Evolutionary conservation across 1,284 basidiomycete species (phyloP).

Genomic region (Meira miltonrushii): DNA sequence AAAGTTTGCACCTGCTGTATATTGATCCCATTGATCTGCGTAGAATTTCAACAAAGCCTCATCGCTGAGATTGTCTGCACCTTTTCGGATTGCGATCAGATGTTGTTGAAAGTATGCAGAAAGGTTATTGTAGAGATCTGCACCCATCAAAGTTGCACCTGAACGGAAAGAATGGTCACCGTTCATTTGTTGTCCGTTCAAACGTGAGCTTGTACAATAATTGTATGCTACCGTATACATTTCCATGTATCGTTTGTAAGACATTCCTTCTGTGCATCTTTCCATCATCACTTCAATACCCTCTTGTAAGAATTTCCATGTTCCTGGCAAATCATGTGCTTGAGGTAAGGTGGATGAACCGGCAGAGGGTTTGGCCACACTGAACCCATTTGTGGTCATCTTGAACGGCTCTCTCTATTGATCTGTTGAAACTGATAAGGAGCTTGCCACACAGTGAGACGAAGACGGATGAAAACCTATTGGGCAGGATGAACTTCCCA

Average conservation of each 20-base stretch:
- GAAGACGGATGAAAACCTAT: too few relatives aligned
- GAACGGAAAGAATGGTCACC: conserved; percentile 6
- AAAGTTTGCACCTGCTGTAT: conserved; percentile 92
- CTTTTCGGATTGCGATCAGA: conserved; percentile 49
- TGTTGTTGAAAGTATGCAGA: conserved; percentile 77
- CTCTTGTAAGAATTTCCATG: conserved; percentile 80
- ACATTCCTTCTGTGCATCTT: conserved; percentile 72
- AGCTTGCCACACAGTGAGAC: too few relatives aligned
- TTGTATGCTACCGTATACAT: conserved; percentile 87
- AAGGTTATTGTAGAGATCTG: conserved; percentile 86
- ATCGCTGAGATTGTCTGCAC: conserved; percentile 74
- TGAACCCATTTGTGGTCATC: too few relatives aligned
- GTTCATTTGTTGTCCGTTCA: conserved; percentile 1
- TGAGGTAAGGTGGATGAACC: too few relatives aligned
- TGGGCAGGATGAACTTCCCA: too few relatives aligned
- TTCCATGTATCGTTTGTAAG: conserved; percentile 85
- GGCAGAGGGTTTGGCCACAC: too few relatives aligned
- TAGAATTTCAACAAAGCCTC: conserved; percentile 86
- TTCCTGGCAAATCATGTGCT: conserved; percentile 56
- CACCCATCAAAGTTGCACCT: conserved; percentile 89
- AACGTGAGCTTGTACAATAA: conserved; percentile 66
- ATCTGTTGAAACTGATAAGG: too few relatives aligned
- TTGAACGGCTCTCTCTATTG: too few relatives aligned
- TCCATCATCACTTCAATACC: conserved; percentile 61
- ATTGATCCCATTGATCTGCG: conserved; percentile 87